These are phyloP conservation scores for Cercospora brassicicola DNA, from an alignment of 2,329 filamentous ascomycete species.

Conservation along the genomic window DNA sequence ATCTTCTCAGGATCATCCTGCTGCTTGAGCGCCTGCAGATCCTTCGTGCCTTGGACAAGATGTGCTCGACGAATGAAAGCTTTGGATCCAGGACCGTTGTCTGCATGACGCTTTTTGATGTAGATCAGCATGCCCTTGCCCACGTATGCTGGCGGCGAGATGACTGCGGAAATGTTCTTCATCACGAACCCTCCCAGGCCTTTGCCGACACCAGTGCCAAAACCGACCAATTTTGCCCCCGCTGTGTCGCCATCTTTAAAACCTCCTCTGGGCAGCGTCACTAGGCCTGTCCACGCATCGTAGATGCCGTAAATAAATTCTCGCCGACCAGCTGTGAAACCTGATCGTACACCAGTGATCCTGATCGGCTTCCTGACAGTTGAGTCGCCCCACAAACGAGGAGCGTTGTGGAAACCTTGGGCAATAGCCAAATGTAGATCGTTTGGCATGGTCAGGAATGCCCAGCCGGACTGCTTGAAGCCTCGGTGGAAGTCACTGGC, in stretches of 20 bases:
- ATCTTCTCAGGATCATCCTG: constrained; percentile 18
- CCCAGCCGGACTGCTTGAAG: constrained; percentile 69
- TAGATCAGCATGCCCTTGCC: constrained; percentile 82
- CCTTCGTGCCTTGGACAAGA: constrained; percentile 37
- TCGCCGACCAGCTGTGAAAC: constrained; percentile 72
- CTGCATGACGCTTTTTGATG: constrained; percentile 56
- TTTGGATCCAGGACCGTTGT: constrained; percentile 33
- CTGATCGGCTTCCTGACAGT: constrained; percentile 74
- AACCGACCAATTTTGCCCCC: constrained; percentile 34
- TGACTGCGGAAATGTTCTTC: constrained; percentile 71
- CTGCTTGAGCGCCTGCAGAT: constrained; percentile 29
- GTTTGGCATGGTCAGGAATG: constrained; percentile 77
- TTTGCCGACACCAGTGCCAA: constrained; percentile 66
- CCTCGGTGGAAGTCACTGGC: constrained; percentile 67
- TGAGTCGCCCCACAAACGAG: constrained; percentile 78
- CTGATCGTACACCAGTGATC: constrained; percentile 73
- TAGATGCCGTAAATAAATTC: constrained; percentile 63
- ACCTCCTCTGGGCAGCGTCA: constrained; percentile 73
- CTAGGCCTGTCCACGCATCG: constrained; percentile 76
- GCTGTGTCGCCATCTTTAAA: constrained; percentile 54
- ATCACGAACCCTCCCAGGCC: constrained; percentile 78
- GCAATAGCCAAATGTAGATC: constrained; percentile 81
- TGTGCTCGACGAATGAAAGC: constrained; percentile 34
- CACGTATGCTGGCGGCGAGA: constrained; percentile 72
- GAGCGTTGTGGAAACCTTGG: constrained; percentile 84